Percentiles rank a stretch among this genome's conserved stretches.
Evolutionary conservation across 495 filamentous ascomycete genomes (phyloP).

Genomic region (Trichoderma gamsii): DNA sequence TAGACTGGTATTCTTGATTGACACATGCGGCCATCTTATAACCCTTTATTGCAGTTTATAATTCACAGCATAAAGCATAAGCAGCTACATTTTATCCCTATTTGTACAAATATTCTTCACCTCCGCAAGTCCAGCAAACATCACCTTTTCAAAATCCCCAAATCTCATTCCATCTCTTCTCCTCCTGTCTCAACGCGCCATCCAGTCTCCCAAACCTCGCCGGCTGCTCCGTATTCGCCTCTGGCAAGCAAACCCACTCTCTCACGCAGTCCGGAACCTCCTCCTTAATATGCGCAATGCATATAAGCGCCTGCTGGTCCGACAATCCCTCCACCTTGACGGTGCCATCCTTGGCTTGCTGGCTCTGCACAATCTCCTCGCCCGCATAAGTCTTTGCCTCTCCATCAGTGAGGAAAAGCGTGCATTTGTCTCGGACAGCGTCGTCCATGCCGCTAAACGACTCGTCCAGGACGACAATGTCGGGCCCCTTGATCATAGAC

Average conservation of each 20-base stretch:
- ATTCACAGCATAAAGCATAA: too few species aligned
- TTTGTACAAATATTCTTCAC: not conserved
- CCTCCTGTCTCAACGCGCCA: constrained; percentile 49
- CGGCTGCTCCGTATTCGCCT: constrained; percentile 47
- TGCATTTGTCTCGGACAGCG: constrained; percentile 73
- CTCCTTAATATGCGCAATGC: constrained; percentile 83
- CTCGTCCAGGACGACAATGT: constrained; percentile 89
- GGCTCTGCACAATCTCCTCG: constrained; percentile 36
- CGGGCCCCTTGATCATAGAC: constrained; percentile 72
- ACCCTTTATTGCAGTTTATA: too few species aligned
- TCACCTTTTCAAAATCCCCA: constrained; percentile 44
- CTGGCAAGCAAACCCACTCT: constrained; percentile 75
- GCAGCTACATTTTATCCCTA: not conserved
- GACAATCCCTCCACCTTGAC: constrained; percentile 49
- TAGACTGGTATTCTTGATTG: too few species aligned
- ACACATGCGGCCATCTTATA: too few species aligned
- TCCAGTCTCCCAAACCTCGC: constrained; percentile 53
- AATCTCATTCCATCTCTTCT: constrained; percentile 52
- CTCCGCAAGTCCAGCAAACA: not conserved
- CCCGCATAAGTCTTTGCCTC: constrained; percentile 37
- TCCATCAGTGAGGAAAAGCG: constrained; percentile 65
- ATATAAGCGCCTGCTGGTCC: constrained; percentile 68
- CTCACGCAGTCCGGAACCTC: constrained; percentile 78
- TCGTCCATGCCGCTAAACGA: constrained; percentile 87
- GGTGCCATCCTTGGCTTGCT: constrained; percentile 30